phyloP scores from a whole-genome alignment of 2,329 filamentous ascomycete genomes.

The Lachnellula subtilissima region DNA sequence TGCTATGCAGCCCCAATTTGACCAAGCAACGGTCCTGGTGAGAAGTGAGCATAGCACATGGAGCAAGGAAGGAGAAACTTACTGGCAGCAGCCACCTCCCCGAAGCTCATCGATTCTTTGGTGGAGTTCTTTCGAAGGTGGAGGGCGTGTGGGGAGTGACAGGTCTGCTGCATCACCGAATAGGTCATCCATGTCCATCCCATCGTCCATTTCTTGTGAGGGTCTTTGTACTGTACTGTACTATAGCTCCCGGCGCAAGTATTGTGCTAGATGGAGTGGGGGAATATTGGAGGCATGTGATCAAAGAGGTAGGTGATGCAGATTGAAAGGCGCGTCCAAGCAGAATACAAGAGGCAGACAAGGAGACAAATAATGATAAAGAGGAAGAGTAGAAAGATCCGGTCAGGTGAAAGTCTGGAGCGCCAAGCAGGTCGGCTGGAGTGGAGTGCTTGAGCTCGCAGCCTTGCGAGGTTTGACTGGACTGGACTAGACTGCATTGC shows the following conservation, averaged over 20 bases:
- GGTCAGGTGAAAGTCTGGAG: neutral
- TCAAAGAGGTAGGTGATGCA: neutral
- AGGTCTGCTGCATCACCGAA: constrained; percentile 67
- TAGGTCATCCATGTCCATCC: constrained; percentile 62
- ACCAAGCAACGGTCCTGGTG: constrained; percentile 76
- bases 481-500: neutral
- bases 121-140: constrained; percentile 60
- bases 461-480: neutral
- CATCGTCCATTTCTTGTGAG: constrained; percentile 50
- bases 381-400: neutral
- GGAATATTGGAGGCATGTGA: neutral
- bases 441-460: neutral
- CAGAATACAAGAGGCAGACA: neutral
- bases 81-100: constrained; percentile 76
- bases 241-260: too few species aligned
- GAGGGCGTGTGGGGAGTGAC: constrained; percentile 47
- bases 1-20: constrained; percentile 79
- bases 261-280: neutral
- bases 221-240: constrained; percentile 28
- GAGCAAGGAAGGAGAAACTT: constrained; percentile 35
- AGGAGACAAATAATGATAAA: neutral
- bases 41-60: constrained; percentile 1
- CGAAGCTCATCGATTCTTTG: constrained; percentile 74
- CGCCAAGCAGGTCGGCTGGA: neutral
- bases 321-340: neutral